Evolutionary conservation across 805 yeast species (phyloP).

Genomic region (Candida easanensis): DNA sequence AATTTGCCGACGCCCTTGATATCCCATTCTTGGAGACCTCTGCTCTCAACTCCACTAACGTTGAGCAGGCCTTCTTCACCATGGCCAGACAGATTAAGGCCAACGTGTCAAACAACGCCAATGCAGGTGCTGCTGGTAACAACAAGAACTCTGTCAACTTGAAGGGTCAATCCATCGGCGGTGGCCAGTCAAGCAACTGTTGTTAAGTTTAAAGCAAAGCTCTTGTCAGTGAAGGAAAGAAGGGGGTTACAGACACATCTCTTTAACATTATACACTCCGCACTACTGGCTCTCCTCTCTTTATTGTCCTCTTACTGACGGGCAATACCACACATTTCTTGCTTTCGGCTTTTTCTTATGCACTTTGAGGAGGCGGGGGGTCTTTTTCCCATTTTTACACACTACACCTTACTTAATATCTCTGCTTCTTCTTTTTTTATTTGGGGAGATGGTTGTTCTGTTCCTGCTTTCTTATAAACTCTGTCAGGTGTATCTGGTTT

Average conservation of each 20-base stretch:
- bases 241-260: neutral
- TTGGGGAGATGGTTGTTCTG: neutral
- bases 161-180: conserved; percentile 60
- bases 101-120: conserved; percentile 70
- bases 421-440: neutral
- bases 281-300: neutral
- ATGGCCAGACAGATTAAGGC: conserved; percentile 99
- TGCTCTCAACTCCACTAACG: conserved; percentile 92
- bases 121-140: conserved; percentile 30
- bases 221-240: neutral
- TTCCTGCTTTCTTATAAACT: conserved; percentile 1
- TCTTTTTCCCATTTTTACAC: neutral
- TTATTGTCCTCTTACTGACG: too few species aligned
- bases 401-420: too few species aligned
- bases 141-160: conserved; percentile 68
- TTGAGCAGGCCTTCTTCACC: conserved; percentile 96
- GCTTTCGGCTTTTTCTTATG: neutral
- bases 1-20: conserved; percentile 92
- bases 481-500: neutral
- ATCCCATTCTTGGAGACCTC: conserved; percentile 96
- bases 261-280: too few species aligned
- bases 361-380: neutral
- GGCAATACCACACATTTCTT: too few species aligned
- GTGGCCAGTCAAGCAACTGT: conserved; percentile 22
- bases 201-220: conserved; percentile 6